A percentile compares a stretch with the other conserved stretches of the same genome.
phyloP scores from a whole-genome alignment of 1,284 basidiomycete genomes.

The Afroboletus lepidellus region DNA sequence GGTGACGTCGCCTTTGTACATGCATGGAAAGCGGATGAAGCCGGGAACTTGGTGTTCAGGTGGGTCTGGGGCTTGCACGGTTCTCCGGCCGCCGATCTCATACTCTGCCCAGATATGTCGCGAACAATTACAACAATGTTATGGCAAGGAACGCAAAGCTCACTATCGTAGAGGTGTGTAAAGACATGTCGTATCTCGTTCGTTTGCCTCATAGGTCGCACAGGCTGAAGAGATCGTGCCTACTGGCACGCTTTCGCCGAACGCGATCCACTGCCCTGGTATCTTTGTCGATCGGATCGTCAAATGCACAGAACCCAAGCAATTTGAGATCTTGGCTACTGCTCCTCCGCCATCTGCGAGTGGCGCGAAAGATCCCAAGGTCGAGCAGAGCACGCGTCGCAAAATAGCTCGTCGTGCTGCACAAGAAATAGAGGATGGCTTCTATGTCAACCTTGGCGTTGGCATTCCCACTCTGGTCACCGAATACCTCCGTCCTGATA shows the following conservation, averaged over 20 bases:
- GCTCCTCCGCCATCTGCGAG: constrained; percentile 43
- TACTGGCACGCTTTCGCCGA: constrained; percentile 79
- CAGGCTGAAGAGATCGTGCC: constrained; percentile 91
- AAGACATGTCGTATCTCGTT: background rate
- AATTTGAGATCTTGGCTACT: constrained; percentile 74
- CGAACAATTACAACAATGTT: constrained; percentile 82
- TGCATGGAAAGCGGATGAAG: constrained; percentile 95
- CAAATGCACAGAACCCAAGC: constrained; percentile 70
- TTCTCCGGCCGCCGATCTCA: constrained; percentile 4
- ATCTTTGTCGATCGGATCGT: constrained; percentile 87
- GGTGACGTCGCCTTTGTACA: constrained; percentile 89
- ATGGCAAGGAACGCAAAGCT: constrained; percentile 87
- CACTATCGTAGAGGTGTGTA: constrained; percentile 81
- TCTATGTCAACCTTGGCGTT: constrained; percentile 73
- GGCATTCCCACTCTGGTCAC: constrained; percentile 92
- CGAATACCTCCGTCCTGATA: constrained; percentile 70
- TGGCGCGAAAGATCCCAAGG: constrained; percentile 39
- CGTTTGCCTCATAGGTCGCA: background rate
- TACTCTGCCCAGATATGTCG: constrained; percentile 61
- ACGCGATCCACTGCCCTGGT: constrained; percentile 79
- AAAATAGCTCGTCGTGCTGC: constrained; percentile 86
- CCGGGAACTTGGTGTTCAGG: constrained; percentile 82
- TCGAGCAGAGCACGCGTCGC: constrained; percentile 56
- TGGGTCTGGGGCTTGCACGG: constrained; percentile 30
- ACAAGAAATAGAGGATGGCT: constrained; percentile 86